Base-by-base conservation (phyloP, 257 asterid species). In the Euphrasia confusa region DNA sequence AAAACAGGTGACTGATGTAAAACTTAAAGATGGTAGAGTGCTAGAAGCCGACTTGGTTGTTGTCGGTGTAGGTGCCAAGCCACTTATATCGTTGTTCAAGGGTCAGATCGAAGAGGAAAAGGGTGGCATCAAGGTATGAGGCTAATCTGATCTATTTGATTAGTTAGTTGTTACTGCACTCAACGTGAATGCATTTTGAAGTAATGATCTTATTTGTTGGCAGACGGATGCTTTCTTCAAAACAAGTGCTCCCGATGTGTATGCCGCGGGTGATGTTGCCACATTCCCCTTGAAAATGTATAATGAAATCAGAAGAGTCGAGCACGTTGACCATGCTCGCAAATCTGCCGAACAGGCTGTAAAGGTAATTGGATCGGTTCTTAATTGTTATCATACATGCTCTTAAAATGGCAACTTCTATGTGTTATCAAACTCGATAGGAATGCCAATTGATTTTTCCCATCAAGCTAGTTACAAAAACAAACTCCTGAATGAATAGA, bases 281-380 rank as follows among this genome's bases (percentile, higher is more conserved):
- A 84, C 97, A 3, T 89, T 89, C 76, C 95, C 97, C 35, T 26
- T 89, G 89, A 86, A 89, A 79, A 44, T 86, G 70, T 86, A 81
- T 69, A 76, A 76, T 54, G 97, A 89, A 33, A 57, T 78, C 11
- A 80, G 95, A 82, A 81, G 97, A 78, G 94, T 86, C 32, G 97
- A 89, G 54, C 97, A 89, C 35, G 94, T 89, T 56, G 97, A 86
- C 65, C 97, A 89, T 78, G 79, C 95, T 67, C 94, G 97, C 60
- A 86, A 86, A 78, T 89, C 94, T 59, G 97, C 97, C 44, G 97
- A 89, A 74, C 95, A 89, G 54, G 94, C 97, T 54, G 94, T 83
- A 10, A 86, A 86, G 97, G 97, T 89, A 37, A 75, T 44, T 28
- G 12, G 44, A 21, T 21, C 24, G 24, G 24, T 21, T 21, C 1